Percentiles rank a stretch among this genome's conserved stretches.
phyloP scores from a whole-genome alignment of 2,329 filamentous ascomycete species.

The Botrytis tulipae region DNA sequence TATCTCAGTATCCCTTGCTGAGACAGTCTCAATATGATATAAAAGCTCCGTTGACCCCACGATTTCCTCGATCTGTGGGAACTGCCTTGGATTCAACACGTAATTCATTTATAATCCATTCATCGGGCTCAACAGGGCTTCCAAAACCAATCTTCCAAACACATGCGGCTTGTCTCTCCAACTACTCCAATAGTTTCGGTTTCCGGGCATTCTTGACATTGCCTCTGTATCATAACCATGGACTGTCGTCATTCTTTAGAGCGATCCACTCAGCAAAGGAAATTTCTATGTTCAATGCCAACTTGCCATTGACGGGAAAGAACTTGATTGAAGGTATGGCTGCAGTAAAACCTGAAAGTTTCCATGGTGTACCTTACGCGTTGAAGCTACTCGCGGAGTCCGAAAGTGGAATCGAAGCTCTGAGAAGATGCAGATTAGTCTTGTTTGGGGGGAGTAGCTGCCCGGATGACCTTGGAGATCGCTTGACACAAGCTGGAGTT shows the following conservation, averaged over 20 bases:
- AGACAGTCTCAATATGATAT: slow-evolving; percentile 25
- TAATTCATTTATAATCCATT: slow-evolving; percentile 36
- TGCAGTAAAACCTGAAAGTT: slow-evolving; percentile 48
- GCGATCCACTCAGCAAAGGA: slow-evolving; percentile 51
- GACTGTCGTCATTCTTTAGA: slow-evolving; percentile 53
- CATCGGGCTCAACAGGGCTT: slow-evolving; percentile 54
- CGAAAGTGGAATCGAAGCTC: slow-evolving; percentile 49
- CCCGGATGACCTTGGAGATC: slow-evolving; percentile 57
- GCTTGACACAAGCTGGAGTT: slow-evolving; percentile 51
- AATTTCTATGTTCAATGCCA: slow-evolving; percentile 54
- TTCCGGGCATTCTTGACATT: slow-evolving; percentile 49
- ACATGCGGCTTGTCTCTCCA: slow-evolving; percentile 39
- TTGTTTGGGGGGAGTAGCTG: slow-evolving; percentile 58
- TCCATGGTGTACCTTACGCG: slow-evolving; percentile 62
- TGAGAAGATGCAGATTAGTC: slow-evolving; percentile 51
- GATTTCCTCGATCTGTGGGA: slow-evolving; percentile 19
- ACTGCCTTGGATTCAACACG: slow-evolving; percentile 20
- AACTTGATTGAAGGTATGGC: slow-evolving; percentile 47
- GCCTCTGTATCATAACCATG: slow-evolving; percentile 60
- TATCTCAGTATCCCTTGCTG: slow-evolving; percentile 30
- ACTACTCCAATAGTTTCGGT: slow-evolving; percentile 37
- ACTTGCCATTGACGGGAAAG: slow-evolving; percentile 53
- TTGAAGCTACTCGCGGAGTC: slow-evolving; percentile 62
- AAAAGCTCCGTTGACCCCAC: slow-evolving; percentile 18
- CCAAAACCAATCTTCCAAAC: slow-evolving; percentile 58